Evolutionary conservation across 805 yeast genomes (phyloP).

Genomic region (Lipomyces chichibuensis): DNA sequence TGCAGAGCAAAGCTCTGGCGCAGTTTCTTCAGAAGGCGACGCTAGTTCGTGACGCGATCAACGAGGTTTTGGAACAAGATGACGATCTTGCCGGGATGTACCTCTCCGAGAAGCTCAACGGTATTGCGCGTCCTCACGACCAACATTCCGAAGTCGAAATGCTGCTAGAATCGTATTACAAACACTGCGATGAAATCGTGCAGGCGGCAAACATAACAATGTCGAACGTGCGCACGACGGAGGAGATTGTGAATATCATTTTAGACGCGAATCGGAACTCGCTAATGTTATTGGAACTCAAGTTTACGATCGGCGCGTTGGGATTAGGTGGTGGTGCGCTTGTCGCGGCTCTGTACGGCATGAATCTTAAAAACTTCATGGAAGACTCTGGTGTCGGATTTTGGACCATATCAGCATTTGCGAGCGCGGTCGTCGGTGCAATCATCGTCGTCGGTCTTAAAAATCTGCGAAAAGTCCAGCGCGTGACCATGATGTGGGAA

Average conservation of each 20-base stretch:
- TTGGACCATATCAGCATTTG: constrained; percentile 50
- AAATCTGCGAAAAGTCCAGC: constrained; percentile 66
- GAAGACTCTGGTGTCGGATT: constrained; percentile 82
- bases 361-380: constrained; percentile 90
- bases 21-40: constrained; percentile 83
- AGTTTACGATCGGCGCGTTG: constrained; percentile 79
- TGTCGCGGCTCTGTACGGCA: constrained; percentile 87
- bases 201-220: constrained; percentile 79
- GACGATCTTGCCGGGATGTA: constrained; percentile 83
- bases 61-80: constrained; percentile 84
- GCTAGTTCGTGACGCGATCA: constrained; percentile 78
- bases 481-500: constrained; percentile 66
- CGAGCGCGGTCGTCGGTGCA: constrained; percentile 50
- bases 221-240: constrained; percentile 87
- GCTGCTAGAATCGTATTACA: constrained; percentile 85
- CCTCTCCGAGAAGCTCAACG: constrained; percentile 60
- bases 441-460: constrained; percentile 60
- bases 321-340: constrained; percentile 81
- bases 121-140: constrained; percentile 50
- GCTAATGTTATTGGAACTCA: constrained; percentile 77
- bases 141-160: constrained; percentile 86
- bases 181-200: constrained; percentile 90
- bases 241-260: constrained; percentile 90
- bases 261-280: constrained; percentile 93
- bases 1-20: constrained; percentile 81